These are phyloP conservation scores for Cucurbita pepo DNA, from an alignment of 306 rosid species.

Conservation along the genomic window DNA sequence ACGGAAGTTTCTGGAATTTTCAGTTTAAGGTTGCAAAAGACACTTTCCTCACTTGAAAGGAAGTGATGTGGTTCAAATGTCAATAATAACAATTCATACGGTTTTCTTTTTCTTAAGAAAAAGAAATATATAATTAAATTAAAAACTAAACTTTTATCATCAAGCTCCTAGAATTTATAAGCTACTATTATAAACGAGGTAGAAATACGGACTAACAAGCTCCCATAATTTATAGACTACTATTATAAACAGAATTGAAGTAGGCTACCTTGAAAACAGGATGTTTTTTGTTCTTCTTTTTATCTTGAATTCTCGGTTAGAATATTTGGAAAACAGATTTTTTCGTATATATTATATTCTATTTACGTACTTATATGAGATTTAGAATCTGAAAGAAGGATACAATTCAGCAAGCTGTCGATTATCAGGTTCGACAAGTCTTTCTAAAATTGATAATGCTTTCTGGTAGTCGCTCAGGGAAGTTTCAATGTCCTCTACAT, in stretches of 20 bases:
- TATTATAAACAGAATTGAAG: background rate
- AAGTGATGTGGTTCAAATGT: background rate
- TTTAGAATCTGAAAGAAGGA: slow-evolving; percentile 30
- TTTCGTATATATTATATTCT: background rate
- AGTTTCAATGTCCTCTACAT: slow-evolving; percentile 86
- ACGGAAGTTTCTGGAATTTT: slow-evolving; percentile 56
- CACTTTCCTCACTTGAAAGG: background rate
- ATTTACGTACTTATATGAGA: background rate
- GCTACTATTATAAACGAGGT: background rate
- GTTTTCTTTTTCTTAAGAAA: too few species aligned
- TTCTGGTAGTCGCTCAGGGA: slow-evolving; percentile 76
- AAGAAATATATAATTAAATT: too few species aligned
- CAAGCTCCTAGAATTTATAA: background rate
- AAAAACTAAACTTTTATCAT: too few species aligned
- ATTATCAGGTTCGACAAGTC: slow-evolving; percentile 69
- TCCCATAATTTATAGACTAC: background rate
- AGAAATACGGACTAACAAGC: background rate
- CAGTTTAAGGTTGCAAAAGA: slow-evolving; percentile 30
- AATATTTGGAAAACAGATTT: background rate
- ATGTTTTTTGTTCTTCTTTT: background rate
- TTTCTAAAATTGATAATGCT: slow-evolving; percentile 66
- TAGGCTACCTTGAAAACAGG: background rate
- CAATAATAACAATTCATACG: too few species aligned
- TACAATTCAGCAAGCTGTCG: slow-evolving; percentile 84
- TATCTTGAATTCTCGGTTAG: background rate